Evolutionary conservation across 2,329 filamentous ascomycete species (phyloP), one percentile per base, ranked within the genome.

Genomic region (Fusarium pilosicola): DNA sequence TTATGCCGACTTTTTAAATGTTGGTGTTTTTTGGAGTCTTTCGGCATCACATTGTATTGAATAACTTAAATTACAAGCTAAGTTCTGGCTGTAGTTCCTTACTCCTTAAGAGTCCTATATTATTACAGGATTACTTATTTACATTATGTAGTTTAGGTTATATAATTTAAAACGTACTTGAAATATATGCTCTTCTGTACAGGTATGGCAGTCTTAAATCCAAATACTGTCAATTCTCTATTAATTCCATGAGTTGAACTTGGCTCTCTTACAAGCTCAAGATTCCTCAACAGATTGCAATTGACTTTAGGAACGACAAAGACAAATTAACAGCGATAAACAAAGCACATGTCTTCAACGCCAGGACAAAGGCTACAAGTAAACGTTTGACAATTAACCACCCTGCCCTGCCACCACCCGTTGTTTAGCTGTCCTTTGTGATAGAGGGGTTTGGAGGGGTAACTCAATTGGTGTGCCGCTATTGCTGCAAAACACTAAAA

Each of bases 401-500:
- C 28, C 17, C 10, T 30, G 30, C 28, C 15, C 9, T 32, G 32
- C 32, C 4, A 14, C 32, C 1, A 34, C 20, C 15, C 15, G 24
- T 12, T 41, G 11, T 17, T 41, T 18, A 17, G 17, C 14, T 28
- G 17, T 24, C 39, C 62, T 28, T 22, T 38, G n/a, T 39, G 2
- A 59, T 67, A n/a, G 61, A 65, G 60, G 49, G 64, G 51, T 30
- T 24, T 38, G 42, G 64, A 67, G 61, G 64, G 52, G 61, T 13
- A 48, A 49, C n/a, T 28, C 32, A 39, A 24, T n/a, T 17, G 17
- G 30, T 24, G 22, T 38, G 30, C 11, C 28, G 30, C 20, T 24
- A 36, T 20, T 24, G 39, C 45, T 46, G 24, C 28, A 26, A 18
- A 26, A 26, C 42, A 26, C 42, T 5, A 45, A 20, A 42, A 26